Conservation (phyloP, 176 grass and related monocot genomes). For the Hyparrhenia diplandra region DNA sequence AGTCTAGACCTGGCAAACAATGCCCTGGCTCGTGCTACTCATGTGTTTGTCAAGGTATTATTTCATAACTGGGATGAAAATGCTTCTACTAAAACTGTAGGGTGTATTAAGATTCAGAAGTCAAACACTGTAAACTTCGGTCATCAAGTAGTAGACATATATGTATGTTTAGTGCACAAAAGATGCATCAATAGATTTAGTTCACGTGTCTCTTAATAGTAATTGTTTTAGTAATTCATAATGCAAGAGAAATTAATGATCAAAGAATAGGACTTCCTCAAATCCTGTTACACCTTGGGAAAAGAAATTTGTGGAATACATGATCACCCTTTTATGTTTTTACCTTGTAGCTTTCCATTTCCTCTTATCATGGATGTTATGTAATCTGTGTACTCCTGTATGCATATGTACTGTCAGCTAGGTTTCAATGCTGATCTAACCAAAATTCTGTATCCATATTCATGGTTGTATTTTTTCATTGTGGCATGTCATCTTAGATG, state of each 20-base stretch:
- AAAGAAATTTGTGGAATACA: neutral
- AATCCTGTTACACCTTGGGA: neutral
- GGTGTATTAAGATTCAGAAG: neutral
- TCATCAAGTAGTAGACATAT: neutral
- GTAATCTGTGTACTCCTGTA: neutral
- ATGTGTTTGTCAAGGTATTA: conserved; percentile 97
- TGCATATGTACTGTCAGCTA: neutral
- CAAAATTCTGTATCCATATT: neutral
- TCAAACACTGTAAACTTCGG: neutral
- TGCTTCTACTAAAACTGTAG: neutral
- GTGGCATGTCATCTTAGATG: neutral
- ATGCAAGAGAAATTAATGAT: neutral
- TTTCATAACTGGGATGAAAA: neutral
- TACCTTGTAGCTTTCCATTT: neutral
- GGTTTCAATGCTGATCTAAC: neutral
- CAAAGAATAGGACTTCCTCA: neutral
- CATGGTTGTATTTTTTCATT: neutral
- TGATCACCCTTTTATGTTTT: neutral
- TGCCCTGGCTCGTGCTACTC: conserved; percentile 90
- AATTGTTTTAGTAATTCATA: neutral
- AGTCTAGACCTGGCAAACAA: conserved; percentile 95
- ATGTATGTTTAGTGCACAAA: neutral
- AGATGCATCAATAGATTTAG: neutral
- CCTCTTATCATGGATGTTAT: neutral
- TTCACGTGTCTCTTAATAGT: neutral